These are phyloP conservation scores for Lupinus albus DNA, from an alignment of 306 rosid species.

Conservation along the genomic window DNA sequence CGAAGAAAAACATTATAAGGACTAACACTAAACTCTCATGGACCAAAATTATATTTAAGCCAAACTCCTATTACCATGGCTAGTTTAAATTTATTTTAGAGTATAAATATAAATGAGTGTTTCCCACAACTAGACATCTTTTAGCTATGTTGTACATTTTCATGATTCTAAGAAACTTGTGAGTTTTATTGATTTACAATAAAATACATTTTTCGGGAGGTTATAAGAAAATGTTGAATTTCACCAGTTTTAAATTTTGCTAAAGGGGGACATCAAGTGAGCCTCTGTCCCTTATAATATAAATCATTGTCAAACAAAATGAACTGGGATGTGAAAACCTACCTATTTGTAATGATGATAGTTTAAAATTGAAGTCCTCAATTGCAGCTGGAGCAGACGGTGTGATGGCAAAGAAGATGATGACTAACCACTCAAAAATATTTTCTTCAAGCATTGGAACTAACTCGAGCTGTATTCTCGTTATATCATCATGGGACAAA, in stretches of 20 bases:
- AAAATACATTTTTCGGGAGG: not conserved
- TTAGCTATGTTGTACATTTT: not conserved
- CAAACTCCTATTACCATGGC: not conserved
- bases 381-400: constrained; percentile 70
- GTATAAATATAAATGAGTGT: not conserved
- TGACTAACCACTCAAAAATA: constrained; percentile 80
- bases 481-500: constrained; percentile 67
- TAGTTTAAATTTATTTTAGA: not conserved
- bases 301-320: constrained; percentile 1
- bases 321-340: constrained; percentile 33
- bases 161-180: not conserved
- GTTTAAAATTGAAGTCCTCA: constrained; percentile 87
- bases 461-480: constrained; percentile 72
- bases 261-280: not conserved
- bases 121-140: not conserved
- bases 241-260: not conserved
- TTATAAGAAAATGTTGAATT: not conserved
- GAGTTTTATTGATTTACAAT: constrained; percentile 9
- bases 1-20: too few relatives aligned
- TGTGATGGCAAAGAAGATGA: constrained; percentile 74
- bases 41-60: too few relatives aligned
- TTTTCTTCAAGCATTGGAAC: constrained; percentile 87
- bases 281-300: not conserved
- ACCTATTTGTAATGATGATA: constrained; percentile 89
- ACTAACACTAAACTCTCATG: too few relatives aligned